Evolutionary conservation across 495 filamentous ascomycete species (phyloP).

Genomic region (Parathielavia appendiculata): DNA sequence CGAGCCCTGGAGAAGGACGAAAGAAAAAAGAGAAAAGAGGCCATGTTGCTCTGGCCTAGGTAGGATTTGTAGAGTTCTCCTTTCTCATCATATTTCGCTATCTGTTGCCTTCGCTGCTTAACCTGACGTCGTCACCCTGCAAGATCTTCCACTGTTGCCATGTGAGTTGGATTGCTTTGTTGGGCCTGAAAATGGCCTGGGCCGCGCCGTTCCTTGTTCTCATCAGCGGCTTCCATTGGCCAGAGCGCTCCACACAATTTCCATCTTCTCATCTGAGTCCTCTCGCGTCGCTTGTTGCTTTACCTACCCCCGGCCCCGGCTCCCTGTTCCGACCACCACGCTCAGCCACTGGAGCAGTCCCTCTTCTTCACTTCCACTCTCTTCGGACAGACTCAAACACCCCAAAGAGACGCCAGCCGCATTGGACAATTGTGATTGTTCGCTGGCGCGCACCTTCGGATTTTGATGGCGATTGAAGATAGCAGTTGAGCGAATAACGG

Average conservation of each 20-base stretch:
- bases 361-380: not conserved
- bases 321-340: slow-evolving; percentile 1
- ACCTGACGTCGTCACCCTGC: too few species aligned
- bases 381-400: not conserved
- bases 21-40: not conserved
- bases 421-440: not conserved
- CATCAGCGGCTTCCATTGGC: not conserved
- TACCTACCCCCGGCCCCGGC: slow-evolving; percentile 5
- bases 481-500: not conserved
- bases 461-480: not conserved
- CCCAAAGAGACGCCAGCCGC: not conserved
- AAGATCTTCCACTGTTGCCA: too few species aligned
- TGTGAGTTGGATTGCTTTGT: not conserved
- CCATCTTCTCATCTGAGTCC: too few species aligned
- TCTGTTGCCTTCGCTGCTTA: too few species aligned
- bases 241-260: slow-evolving; percentile 3
- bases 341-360: slow-evolving; percentile 1
- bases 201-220: not conserved
- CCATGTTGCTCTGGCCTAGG: too few species aligned
- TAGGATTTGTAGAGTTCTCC: too few species aligned
- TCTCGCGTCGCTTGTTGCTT: not conserved
- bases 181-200: not conserved
- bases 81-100: too few species aligned
- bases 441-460: not conserved
- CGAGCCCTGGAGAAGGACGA: too few species aligned